Conservation (phyloP, 495 filamentous ascomycete species). For the Aspergillus ellipticus region DNA sequence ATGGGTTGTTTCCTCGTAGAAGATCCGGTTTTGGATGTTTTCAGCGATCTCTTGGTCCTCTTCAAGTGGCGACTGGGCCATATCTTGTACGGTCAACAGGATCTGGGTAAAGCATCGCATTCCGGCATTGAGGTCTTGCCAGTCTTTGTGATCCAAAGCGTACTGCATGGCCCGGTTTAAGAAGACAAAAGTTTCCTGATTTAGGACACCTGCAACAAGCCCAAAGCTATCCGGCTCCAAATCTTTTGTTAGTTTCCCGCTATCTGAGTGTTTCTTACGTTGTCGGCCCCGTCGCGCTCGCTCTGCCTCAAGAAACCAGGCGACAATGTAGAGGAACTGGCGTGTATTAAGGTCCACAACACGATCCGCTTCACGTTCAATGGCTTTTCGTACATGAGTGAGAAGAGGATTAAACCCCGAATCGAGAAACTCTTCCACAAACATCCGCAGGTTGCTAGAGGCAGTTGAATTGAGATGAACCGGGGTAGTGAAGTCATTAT, state of each 20-base stretch:
- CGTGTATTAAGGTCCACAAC: slow-evolving; percentile 65
- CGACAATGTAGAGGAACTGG: slow-evolving; percentile 89
- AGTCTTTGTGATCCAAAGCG: slow-evolving; percentile 73
- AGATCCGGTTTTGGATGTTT: slow-evolving; percentile 93
- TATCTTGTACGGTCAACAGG: slow-evolving; percentile 90
- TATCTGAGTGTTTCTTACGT: slow-evolving; percentile 35
- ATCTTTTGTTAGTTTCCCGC: slow-evolving; percentile 35
- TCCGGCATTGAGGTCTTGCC: slow-evolving; percentile 79
- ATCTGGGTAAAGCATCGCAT: slow-evolving; percentile 81
- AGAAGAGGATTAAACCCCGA: slow-evolving; percentile 95
- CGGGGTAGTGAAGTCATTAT: slow-evolving; percentile 70
- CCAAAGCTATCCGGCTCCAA: slow-evolving; percentile 74
- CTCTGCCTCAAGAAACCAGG: slow-evolving; percentile 94
- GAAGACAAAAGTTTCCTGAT: slow-evolving; percentile 87
- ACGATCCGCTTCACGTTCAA: slow-evolving; percentile 88
- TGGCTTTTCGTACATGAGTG: slow-evolving; percentile 75
- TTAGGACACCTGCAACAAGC: slow-evolving; percentile 81
- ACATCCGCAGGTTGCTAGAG: slow-evolving; percentile 66
- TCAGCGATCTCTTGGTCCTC: slow-evolving; percentile 98
- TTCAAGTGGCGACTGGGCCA: slow-evolving; percentile 77
- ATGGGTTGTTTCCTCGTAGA: slow-evolving; percentile 95
- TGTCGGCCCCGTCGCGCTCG: slow-evolving; percentile 62
- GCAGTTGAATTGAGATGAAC: slow-evolving; percentile 64
- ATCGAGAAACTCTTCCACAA: slow-evolving; percentile 93
- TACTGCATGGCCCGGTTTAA: slow-evolving; percentile 79